A percentile compares a stretch with the other conserved stretches of the same genome.
phyloP scores from a whole-genome alignment of 768 basidiomycete species.

The Boletus fagicola region DNA sequence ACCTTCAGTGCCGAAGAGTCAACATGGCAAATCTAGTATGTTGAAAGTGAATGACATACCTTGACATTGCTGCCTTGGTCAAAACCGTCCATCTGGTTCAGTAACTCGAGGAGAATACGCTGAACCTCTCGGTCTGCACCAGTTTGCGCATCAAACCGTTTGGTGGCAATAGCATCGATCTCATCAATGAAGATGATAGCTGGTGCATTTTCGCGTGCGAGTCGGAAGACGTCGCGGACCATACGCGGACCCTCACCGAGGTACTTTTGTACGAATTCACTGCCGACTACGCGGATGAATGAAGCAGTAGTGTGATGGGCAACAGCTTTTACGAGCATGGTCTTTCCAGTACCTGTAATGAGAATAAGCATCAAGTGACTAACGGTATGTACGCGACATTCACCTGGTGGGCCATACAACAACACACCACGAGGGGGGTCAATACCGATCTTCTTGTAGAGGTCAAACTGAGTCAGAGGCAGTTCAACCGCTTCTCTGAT shows the following conservation, averaged over 20 bases:
- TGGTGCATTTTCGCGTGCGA: constrained; percentile 95
- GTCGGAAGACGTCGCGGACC: constrained; percentile 98
- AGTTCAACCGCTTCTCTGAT: constrained; percentile 98
- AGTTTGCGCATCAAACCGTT: constrained; percentile 99
- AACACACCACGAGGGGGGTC: constrained; percentile 97
- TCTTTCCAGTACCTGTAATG: constrained; percentile 91
- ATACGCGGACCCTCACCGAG: constrained; percentile 99
- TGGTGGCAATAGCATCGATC: constrained; percentile 98
- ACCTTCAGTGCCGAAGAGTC: constrained; percentile 51
- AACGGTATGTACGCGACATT: constrained; percentile 17
- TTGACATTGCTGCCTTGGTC: constrained; percentile 99
- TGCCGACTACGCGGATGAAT: constrained; percentile 97
- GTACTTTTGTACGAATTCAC: constrained; percentile 99
- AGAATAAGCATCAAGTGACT: constrained; percentile 2
- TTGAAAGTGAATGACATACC: constrained; percentile 40
- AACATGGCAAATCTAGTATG: neutral
- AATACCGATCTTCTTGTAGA: constrained; percentile 99
- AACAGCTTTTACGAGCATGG: constrained; percentile 99
- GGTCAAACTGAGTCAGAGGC: constrained; percentile 92
- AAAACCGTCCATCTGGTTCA: constrained; percentile 99
- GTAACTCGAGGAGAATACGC: constrained; percentile 91
- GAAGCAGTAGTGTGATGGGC: constrained; percentile 96
- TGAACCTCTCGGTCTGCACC: constrained; percentile 99
- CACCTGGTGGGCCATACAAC: constrained; percentile 95
- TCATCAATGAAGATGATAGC: constrained; percentile 99